A percentile compares a stretch with the other conserved stretches of the same genome.
Conservation (phyloP, 352 stramenopile species). For the Phytophthora sp. region DNA sequence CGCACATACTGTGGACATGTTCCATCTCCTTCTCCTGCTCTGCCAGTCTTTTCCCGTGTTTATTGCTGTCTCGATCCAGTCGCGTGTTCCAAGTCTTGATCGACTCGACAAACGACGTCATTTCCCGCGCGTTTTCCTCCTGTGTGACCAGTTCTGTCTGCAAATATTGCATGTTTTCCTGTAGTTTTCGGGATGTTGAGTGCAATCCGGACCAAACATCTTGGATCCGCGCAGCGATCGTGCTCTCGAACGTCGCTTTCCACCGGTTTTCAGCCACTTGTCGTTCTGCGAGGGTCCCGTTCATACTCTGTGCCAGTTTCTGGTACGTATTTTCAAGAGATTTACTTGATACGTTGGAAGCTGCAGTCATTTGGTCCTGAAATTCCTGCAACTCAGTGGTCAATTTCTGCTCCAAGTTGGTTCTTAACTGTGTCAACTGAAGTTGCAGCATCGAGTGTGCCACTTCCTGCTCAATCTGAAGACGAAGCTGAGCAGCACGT, state of each 20-base stretch:
- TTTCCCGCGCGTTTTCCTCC: conserved; percentile 46
- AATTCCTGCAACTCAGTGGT: conserved; percentile 47
- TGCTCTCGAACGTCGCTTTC: conserved; percentile 59
- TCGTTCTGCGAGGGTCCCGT: conserved; percentile 39
- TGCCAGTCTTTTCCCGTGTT: conserved; percentile 22
- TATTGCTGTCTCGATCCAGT: conserved; percentile 29
- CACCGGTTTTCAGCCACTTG: conserved; percentile 61
- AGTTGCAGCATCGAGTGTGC: conserved; percentile 46
- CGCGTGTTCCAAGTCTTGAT: conserved; percentile 30
- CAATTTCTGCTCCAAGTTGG: conserved; percentile 44
- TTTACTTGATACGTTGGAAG: conserved; percentile 22
- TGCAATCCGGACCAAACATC: conserved; percentile 63
- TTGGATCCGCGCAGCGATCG: conserved; percentile 53
- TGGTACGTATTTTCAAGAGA: conserved; percentile 35
- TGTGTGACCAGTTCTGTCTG: conserved; percentile 57
- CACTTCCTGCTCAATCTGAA: conserved; percentile 71
- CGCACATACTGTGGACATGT: conserved; percentile 37
- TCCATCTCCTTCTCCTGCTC: conserved; percentile 43
- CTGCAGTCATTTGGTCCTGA: conserved; percentile 47
- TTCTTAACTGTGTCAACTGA: conserved; percentile 45
- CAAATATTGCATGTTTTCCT: conserved; percentile 48
- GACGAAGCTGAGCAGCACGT: conserved; percentile 54
- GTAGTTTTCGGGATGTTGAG: conserved; percentile 38
- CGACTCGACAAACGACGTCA: conserved; percentile 34
- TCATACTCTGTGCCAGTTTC: conserved; percentile 43